Base-by-base conservation (phyloP, 371 early-diverging fungal species). In the Rhizomucor miehei region DNA sequence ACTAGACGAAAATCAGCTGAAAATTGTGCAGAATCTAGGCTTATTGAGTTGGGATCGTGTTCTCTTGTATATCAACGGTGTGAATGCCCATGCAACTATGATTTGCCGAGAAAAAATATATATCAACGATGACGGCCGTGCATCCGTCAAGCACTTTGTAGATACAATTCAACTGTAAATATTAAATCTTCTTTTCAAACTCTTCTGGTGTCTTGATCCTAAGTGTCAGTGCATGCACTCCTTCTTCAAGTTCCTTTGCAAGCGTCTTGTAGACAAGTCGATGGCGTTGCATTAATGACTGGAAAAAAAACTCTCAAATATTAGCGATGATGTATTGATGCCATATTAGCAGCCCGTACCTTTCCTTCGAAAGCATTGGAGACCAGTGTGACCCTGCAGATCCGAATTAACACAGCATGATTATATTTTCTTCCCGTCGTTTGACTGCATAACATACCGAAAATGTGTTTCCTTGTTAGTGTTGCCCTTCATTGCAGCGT, bases 381-480 rank as follows among this genome's bases (percentile, higher is more conserved):
- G 6, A 89, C 82, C 24, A 89, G 63, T 0, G 71, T 82, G 2
- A 89, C 72, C 47, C 87, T 86, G 44, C 29, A 39, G 19, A n/a
- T 47, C 11, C 9, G n/a, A n/a, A 41, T 35, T n/a, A 48, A 46
- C 9, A 44, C 14, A 16, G n/a, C 17, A 45, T 8, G 16, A 3
- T 20, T n/a, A 3, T 21, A 17, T 36, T 29, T 23, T 58, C 23
- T 48, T 8, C 29, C 5, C 29, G 8, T 29, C 3, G 29, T 8
- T 3, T 5, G 5, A 29, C 29, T n/a, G n/a, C n/a, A n/a, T n/a
- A n/a, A 29, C 29, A 29, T 77, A 86, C 86, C 75, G 67, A 62
- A 90, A 90, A 57, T 90, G 90, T 11, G 89, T 90, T 60, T 89
- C 90, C 29, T 76, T 81, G 70, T 79, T 85, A n/a, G 69, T 71